phyloP scores from a whole-genome alignment of 179 eudicot genomes.

The Gypsophila paniculata region DNA sequence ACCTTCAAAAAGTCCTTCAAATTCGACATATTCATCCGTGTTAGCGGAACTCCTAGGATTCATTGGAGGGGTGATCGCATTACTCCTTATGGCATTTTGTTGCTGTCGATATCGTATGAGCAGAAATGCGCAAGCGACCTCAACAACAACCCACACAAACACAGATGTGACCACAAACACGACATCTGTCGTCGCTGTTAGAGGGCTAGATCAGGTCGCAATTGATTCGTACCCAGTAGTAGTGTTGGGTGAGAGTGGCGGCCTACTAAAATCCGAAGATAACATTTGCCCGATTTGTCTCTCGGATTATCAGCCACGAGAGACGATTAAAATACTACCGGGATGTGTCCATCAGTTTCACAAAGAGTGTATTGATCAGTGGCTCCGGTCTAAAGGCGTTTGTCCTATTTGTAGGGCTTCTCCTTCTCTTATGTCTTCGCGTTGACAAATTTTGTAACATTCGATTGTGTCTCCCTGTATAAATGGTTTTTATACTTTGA shows the following conservation, averaged over 20 bases:
- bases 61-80: not conserved
- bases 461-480: no score
- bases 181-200: constrained; percentile 1
- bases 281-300: constrained; percentile 21
- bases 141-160: not conserved
- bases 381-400: constrained; percentile 10
- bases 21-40: no score
- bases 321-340: constrained; percentile 12
- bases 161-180: not conserved
- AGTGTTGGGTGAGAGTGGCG: constrained; percentile 16
- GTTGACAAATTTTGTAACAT: not conserved
- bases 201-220: constrained; percentile 2
- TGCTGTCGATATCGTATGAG: not conserved
- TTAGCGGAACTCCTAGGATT: no score
- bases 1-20: no score
- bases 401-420: constrained; percentile 23
- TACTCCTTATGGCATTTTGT: not conserved
- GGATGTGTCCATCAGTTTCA: constrained; percentile 23
- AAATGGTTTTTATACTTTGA: no score
- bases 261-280: constrained; percentile 7
- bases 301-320: constrained; percentile 4
- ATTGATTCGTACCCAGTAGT: constrained; percentile 13
- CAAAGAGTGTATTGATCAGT: constrained; percentile 20
- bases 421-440: not conserved
- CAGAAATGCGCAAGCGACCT: not conserved